These are phyloP conservation scores for Cicer yamashitae DNA, from an alignment of 306 rosid species.

Conservation along the genomic window DNA sequence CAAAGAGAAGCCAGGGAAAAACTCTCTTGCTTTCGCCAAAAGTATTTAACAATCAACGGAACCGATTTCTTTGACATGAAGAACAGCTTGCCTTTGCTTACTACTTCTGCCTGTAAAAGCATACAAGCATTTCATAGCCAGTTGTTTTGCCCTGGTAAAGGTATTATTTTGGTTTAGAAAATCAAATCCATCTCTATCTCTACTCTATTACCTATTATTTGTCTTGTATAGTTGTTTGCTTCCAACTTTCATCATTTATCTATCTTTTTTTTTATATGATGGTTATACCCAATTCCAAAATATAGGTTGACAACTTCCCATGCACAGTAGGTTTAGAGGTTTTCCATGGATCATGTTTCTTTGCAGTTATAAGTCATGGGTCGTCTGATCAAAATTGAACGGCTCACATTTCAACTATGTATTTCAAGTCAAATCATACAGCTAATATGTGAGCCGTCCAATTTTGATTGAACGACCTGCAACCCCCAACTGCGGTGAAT, in stretches of 20 bases:
- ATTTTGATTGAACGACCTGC: background rate
- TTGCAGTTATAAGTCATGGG: background rate
- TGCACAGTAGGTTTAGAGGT: background rate
- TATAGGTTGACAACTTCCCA: background rate
- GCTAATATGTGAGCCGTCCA: background rate
- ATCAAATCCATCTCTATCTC: background rate
- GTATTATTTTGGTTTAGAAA: slow-evolving; percentile 49
- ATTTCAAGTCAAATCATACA: background rate
- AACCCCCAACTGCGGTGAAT: background rate
- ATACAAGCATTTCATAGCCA: slow-evolving; percentile 55
- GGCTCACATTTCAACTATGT: background rate
- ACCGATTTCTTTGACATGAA: slow-evolving; percentile 57
- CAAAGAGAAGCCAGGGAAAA: slow-evolving; percentile 66
- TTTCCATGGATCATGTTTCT: background rate
- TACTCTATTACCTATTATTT: slow-evolving; percentile 10
- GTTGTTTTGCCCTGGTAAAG: slow-evolving; percentile 59
- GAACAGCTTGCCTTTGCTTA: slow-evolving; percentile 50
- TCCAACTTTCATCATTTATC: slow-evolving; percentile 11
- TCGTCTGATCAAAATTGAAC: background rate
- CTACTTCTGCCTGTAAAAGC: slow-evolving; percentile 54
- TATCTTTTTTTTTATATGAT: background rate
- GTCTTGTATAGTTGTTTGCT: slow-evolving; percentile 29
- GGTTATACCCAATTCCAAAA: background rate
- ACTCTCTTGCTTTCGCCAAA: slow-evolving; percentile 55
- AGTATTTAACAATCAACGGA: slow-evolving; percentile 56